Evolutionary conservation across 2,329 filamentous ascomycete genomes (phyloP), one percentile per base, ranked within the genome.

Genomic region (Xylariaceae sp.): DNA sequence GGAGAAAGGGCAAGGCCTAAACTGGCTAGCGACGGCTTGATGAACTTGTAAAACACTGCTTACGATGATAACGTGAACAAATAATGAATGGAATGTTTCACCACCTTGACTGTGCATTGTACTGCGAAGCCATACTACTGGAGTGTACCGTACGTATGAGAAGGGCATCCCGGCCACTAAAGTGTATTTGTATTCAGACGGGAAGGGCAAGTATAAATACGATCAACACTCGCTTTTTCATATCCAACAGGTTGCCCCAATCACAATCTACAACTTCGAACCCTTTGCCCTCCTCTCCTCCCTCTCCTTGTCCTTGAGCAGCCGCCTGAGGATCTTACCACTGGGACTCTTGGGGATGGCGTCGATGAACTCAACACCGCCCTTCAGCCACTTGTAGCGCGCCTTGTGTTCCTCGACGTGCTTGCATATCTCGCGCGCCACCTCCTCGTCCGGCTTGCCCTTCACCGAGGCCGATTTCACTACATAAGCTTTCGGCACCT

Each of bases 401-500:
- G 78, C 72, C 50, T 81, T 76, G 50, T 71, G 73, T 23, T 70
- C 66, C 46, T 69, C 66, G 6, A 83, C 73, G 59, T 73, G 74
- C 34, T 67, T 64, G 13, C 66, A 56, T 16, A 82, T 66, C 17
- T 70, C 67, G 38, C 63, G 57, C 7, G 55, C 57, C 4, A 60
- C 59, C 42, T 70, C 65, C 5, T 67, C 61, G n/a, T 62, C 59
- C 3, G 52, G 26, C 30, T 33, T 45, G 18, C 47, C 44, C 4
- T 50, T 43, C 3, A 61, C 66, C 3, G 58, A 52, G 0, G 66
- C 63, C 0, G 70, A 60, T 46, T 73, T 74, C 23, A 85, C 81
- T n/a, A 85, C 67, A 43, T 77, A 85, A 0, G 81, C 81, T 52
- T 82, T 71, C 3, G 81, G 81, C 3, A 81, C 73, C 57, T 86